Percentiles rank a stretch among this genome's conserved stretches.
These are phyloP conservation scores for Rhodotorula sp. DNA, from an alignment of 1,284 basidiomycete species.

Conservation along the genomic window DNA sequence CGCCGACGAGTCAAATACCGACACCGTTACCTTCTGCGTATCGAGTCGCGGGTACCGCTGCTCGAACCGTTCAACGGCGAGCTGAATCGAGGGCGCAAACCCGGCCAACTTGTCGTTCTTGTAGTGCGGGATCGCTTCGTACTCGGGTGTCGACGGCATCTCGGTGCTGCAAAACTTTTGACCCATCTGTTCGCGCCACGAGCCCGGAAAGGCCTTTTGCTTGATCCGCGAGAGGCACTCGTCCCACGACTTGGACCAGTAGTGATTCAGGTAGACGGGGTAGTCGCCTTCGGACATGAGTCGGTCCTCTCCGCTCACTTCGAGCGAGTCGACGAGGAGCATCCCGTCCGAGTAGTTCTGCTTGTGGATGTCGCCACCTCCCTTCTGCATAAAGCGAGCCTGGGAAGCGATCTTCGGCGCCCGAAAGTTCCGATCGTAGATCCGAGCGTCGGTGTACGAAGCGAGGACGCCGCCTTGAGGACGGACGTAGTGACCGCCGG, in stretches of 20 bases:
- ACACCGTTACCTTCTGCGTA: neutral
- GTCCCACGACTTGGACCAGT: constrained; percentile 10
- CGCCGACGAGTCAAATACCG: neutral
- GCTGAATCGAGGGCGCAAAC: neutral
- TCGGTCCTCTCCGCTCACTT: neutral
- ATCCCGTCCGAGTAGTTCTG: neutral
- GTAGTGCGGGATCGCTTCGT: neutral
- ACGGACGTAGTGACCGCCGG: neutral
- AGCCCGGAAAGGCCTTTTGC: constrained; percentile 19
- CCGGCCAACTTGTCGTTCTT: neutral
- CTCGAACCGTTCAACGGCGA: constrained; percentile 1
- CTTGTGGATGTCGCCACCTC: constrained; percentile 9
- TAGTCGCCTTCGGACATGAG: neutral
- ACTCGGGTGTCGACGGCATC: constrained; percentile 1
- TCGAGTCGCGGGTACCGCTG: neutral
- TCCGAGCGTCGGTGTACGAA: constrained; percentile 2
- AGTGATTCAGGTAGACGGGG: constrained; percentile 11
- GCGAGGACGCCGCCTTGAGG: neutral
- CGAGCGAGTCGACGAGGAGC: constrained; percentile 6
- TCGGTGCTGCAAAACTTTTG: constrained; percentile 5
- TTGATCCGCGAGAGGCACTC: constrained; percentile 13
- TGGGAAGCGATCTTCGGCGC: constrained; percentile 6
- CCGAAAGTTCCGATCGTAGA: constrained; percentile 8
- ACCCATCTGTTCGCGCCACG: constrained; percentile 15
- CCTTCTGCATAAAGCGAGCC: neutral